phyloP scores from a whole-genome alignment of 176 grass and related monocot genomes.

The Juncus effusus region DNA sequence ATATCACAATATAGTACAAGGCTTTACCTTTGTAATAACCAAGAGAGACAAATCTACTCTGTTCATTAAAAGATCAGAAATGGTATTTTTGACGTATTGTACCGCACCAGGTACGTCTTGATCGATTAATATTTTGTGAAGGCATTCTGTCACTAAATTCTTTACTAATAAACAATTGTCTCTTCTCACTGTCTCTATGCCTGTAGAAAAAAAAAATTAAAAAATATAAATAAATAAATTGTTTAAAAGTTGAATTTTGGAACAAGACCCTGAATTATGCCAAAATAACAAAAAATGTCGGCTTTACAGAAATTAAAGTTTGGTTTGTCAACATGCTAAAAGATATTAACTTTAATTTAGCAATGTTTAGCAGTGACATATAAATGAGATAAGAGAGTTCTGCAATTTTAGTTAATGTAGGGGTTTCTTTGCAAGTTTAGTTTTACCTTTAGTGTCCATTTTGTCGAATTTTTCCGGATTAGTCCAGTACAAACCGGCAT shows the following conservation, averaged over 20 bases:
- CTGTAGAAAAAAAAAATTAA: conserved; percentile 36
- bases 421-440: background rate
- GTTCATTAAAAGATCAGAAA: conserved; percentile 99
- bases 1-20: background rate
- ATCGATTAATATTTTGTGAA: conserved; percentile 92
- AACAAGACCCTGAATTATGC: background rate
- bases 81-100: conserved; percentile 97
- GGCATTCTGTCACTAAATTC: conserved; percentile 93
- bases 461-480: conserved; percentile 98
- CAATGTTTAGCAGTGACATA: too few species aligned
- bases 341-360: too few species aligned
- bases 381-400: too few species aligned
- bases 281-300: background rate
- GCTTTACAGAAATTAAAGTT: too few species aligned
- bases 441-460: conserved; percentile 97
- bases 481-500: conserved; percentile 98
- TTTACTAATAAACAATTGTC: conserved; percentile 99
- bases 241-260: conserved; percentile 21
- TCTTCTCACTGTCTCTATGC: conserved; percentile 98
- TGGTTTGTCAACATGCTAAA: too few species aligned
- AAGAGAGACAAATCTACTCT: conserved; percentile 94
- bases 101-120: conserved; percentile 84
- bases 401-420: too few species aligned
- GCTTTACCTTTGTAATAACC: conserved; percentile 93
- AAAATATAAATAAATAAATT: conserved; percentile 24